Percentiles rank a stretch among this genome's conserved stretches.
These are phyloP conservation scores for Gastrolobium bilobum DNA, from an alignment of 306 rosid species.

Conservation along the genomic window DNA sequence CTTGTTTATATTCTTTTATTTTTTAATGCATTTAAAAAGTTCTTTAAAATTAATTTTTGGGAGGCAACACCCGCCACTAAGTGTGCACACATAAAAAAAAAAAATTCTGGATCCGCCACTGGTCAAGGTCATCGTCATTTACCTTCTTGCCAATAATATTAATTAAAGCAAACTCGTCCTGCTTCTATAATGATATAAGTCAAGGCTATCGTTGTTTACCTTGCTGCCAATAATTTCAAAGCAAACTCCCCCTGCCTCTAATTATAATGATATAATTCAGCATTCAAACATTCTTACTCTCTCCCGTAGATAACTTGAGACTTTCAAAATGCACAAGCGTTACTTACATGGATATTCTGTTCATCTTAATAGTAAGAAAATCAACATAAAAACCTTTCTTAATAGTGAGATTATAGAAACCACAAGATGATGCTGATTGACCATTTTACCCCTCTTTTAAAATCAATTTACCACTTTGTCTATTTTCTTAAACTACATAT, in stretches of 20 bases:
- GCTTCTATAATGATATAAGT: not conserved
- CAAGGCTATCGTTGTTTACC: not conserved
- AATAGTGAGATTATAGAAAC: conserved; percentile 14
- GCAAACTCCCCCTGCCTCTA: not conserved
- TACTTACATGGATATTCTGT: not conserved
- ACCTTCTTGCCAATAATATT: not conserved
- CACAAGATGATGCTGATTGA: not conserved
- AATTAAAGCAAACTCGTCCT: not conserved
- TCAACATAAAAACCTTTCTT: not conserved
- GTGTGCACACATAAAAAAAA: too few relatives aligned
- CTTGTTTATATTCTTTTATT: too few relatives aligned
- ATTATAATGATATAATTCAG: not conserved
- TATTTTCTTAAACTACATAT: too few relatives aligned
- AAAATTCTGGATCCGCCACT: too few relatives aligned
- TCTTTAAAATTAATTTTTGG: too few relatives aligned
- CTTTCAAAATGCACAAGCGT: not conserved
- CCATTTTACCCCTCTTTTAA: too few relatives aligned
- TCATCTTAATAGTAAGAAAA: conserved; percentile 15
- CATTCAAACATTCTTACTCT: not conserved
- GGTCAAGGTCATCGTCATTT: not conserved
- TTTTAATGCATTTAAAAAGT: too few relatives aligned
- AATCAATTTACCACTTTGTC: too few relatives aligned
- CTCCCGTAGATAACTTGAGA: not conserved
- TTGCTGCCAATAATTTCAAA: not conserved
- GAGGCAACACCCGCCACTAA: too few relatives aligned